A percentile compares a stretch with the other conserved stretches of the same genome.
Evolutionary conservation across 116 monocot genomes (phyloP).

Genomic region (Posidonia oceanica): DNA sequence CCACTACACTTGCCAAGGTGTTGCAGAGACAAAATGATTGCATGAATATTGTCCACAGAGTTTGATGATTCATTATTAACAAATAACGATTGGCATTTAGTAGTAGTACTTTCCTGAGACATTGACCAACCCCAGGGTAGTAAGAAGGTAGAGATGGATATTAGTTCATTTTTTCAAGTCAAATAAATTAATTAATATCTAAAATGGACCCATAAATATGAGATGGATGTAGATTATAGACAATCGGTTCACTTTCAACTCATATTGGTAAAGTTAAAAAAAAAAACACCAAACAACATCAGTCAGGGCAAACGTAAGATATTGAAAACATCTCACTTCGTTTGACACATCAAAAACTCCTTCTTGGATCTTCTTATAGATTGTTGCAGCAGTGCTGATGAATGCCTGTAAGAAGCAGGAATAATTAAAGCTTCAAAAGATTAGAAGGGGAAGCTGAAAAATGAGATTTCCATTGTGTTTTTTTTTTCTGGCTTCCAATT

Average conservation of each 20-base stretch:
- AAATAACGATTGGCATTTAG: no score
- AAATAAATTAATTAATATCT: neutral
- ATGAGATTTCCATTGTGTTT: neutral
- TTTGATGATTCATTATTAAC: no score
- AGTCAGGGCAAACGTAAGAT: neutral
- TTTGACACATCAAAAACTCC: conserved; percentile 72
- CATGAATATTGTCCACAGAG: no score
- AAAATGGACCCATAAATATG: no score
- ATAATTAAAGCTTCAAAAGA: neutral
- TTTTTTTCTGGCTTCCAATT: neutral
- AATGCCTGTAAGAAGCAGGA: conserved; percentile 38
- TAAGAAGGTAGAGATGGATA: neutral
- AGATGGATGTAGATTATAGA: no score
- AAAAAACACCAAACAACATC: neutral
- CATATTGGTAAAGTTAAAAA: no score
- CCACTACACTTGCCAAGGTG: no score
- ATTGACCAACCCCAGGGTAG: no score
- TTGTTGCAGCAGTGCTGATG: conserved; percentile 64
- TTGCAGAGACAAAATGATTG: no score
- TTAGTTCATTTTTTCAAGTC: neutral
- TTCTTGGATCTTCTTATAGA: conserved; percentile 81
- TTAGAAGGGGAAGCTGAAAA: neutral
- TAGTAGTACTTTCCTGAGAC: no score
- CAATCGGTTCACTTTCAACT: no score
- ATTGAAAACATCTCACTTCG: conserved; percentile 28